Percentiles rank a stretch among this genome's conserved stretches.
These are phyloP conservation scores for Cladosporium sphaerospermum DNA, from an alignment of 2,329 filamentous ascomycete genomes.

Conservation along the genomic window DNA sequence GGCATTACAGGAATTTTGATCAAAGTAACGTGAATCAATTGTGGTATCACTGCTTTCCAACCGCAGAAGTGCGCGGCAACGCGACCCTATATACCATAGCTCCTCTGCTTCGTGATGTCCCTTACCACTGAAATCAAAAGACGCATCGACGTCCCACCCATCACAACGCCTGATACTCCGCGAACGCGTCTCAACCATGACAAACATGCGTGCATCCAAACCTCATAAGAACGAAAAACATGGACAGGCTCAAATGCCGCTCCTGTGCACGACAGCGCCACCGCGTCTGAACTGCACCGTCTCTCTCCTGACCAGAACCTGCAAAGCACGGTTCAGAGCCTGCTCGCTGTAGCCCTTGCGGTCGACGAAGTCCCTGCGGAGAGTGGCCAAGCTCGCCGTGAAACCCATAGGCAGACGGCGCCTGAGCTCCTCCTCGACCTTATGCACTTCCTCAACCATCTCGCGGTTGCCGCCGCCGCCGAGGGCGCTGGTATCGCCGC, in stretches of 20 bases:
- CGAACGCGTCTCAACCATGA: neutral
- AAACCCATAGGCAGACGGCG: slow-evolving; percentile 83
- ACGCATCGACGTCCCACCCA: too few species aligned
- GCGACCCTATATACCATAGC: too few species aligned
- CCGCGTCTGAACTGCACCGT: slow-evolving; percentile 77
- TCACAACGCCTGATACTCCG: too few species aligned
- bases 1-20: too few species aligned
- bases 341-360: slow-evolving; percentile 85
- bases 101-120: too few species aligned
- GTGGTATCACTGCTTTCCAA: too few species aligned
- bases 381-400: slow-evolving; percentile 81
- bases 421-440: slow-evolving; percentile 83
- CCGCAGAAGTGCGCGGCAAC: too few species aligned
- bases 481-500: slow-evolving; percentile 64
- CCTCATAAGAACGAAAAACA: neutral
- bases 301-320: slow-evolving; percentile 80
- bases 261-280: slow-evolving; percentile 67
- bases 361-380: slow-evolving; percentile 87
- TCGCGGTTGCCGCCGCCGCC: slow-evolving; percentile 73
- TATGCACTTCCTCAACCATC: slow-evolving; percentile 80
- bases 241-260: slow-evolving; percentile 49
- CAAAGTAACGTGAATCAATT: too few species aligned
- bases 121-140: too few species aligned
- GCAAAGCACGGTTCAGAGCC: slow-evolving; percentile 73
- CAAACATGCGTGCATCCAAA: neutral